Evolutionary conservation across 169 alveolate genomes (phyloP), one percentile per base, ranked within the genome.

Genomic region (Cryptosporidium meleagridis): DNA sequence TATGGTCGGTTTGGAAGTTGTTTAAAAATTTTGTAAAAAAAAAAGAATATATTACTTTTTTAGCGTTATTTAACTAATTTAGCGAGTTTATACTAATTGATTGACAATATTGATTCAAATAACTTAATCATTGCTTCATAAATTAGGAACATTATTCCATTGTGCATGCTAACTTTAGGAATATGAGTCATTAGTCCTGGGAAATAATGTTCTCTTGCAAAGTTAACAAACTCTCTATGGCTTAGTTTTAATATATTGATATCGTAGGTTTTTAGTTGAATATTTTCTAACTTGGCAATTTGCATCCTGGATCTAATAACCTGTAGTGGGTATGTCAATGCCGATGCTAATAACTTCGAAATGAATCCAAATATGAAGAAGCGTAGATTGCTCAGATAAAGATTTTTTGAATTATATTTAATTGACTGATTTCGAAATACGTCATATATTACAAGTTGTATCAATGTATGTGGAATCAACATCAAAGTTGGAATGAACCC

Each of bases 81-180:
- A 45, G 37, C 29, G 0, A 48, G 23, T 48, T 52, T 31, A 59
- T 55, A 58, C 18, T 37, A 31, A 18, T 75, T 58, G 10, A 44
- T 23, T n/a, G 9, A 41, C 35, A n/a, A n/a, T 4, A 75, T 3
- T 14, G 39, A 21, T 39, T 41, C 58, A 4, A 69, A 31, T 69
- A 26, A 21, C 67, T 31, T 65, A 62, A 80, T 31, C 26, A 80
- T n/a, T 18, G 18, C 12, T 65, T 80, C 89, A 58, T 80, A 67
- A 18, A 80, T 80, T 80, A 80, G 52, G 29, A 80, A 62, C 89
- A 80, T 80, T 37, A 80, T 65, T 26, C 80, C 89, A 41, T 29
- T 80, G 53, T 80, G 89, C 21, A 80, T 41, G 51, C 89, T 45
- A 41, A 80, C 89, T 61, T 80, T 80, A 14, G 89, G 89, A 62